phyloP scores from a whole-genome alignment of 2,329 filamentous ascomycete species.

The Fusarium penzigii region DNA sequence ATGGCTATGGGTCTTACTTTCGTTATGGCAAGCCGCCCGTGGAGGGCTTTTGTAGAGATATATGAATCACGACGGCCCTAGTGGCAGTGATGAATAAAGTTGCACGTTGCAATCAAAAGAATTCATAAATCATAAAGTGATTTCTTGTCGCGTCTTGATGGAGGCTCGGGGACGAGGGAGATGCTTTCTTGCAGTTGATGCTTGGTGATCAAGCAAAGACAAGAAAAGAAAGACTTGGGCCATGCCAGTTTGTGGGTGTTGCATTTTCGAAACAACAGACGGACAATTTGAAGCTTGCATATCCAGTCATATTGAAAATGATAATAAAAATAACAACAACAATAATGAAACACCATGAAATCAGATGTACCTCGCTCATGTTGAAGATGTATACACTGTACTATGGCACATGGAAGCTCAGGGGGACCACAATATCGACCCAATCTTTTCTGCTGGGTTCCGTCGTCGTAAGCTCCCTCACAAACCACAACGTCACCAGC shows the following conservation, averaged over 20 bases:
- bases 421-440: neutral
- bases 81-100: neutral
- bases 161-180: too few species aligned
- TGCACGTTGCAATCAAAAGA: neutral
- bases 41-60: slow-evolving; percentile 1
- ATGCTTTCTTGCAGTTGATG: too few species aligned
- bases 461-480: neutral
- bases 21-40: slow-evolving; percentile 1
- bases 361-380: too few species aligned
- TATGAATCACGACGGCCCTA: neutral
- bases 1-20: slow-evolving; percentile 1
- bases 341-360: too few species aligned
- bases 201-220: too few species aligned
- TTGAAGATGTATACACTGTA: too few species aligned
- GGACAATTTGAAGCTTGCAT: too few species aligned
- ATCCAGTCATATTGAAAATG: too few species aligned
- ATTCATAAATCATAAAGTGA: neutral
- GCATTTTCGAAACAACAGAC: too few species aligned
- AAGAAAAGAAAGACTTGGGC: too few species aligned
- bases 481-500: neutral
- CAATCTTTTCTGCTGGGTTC: neutral
- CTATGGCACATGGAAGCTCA: neutral
- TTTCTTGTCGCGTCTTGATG: neutral
- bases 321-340: too few species aligned
- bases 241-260: too few species aligned